phyloP scores from a whole-genome alignment of 768 basidiomycete genomes.

The Daedaleopsis sinensis region DNA sequence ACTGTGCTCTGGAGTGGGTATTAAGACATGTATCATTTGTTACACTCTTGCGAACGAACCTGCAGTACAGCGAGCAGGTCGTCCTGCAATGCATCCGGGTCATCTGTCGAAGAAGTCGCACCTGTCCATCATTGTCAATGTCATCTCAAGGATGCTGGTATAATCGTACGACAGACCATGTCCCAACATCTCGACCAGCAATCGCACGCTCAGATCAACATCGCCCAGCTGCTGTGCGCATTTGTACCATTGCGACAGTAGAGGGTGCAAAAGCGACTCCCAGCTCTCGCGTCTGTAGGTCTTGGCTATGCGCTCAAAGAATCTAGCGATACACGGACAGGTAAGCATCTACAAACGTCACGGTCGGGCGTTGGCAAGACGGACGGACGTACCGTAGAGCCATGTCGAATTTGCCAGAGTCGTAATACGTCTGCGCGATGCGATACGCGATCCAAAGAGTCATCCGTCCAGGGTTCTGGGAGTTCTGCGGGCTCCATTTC shows the following conservation, averaged over 20 bases:
- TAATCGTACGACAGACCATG: conserved; percentile 52
- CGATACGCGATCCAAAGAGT: conserved; percentile 90
- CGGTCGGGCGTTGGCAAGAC: not conserved
- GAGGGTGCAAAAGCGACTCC: conserved; percentile 70
- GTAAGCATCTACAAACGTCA: not conserved
- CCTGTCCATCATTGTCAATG: conserved; percentile 28
- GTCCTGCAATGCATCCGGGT: conserved; percentile 57
- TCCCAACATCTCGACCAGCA: conserved; percentile 84
- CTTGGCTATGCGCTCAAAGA: conserved; percentile 90
- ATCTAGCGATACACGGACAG: conserved; percentile 46
- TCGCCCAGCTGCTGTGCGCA: conserved; percentile 81
- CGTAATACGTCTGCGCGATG: conserved; percentile 86
- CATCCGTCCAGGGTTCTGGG: conserved; percentile 69
- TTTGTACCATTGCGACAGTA: conserved; percentile 79
- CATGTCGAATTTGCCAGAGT: conserved; percentile 82
- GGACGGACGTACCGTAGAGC: conserved; percentile 68
- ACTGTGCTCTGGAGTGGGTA: conserved; percentile 60
- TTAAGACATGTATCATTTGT: not conserved
- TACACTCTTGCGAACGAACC: conserved; percentile 41
- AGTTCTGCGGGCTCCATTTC: conserved; percentile 53
- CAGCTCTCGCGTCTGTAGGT: conserved; percentile 88
- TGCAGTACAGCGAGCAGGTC: conserved; percentile 74
- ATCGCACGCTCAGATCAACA: conserved; percentile 70
- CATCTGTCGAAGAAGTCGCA: conserved; percentile 43
- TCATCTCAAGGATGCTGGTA: not conserved